Evolutionary conservation across 2,329 filamentous ascomycete species (phyloP).

Genomic region (Colletotrichum brevisporum): DNA sequence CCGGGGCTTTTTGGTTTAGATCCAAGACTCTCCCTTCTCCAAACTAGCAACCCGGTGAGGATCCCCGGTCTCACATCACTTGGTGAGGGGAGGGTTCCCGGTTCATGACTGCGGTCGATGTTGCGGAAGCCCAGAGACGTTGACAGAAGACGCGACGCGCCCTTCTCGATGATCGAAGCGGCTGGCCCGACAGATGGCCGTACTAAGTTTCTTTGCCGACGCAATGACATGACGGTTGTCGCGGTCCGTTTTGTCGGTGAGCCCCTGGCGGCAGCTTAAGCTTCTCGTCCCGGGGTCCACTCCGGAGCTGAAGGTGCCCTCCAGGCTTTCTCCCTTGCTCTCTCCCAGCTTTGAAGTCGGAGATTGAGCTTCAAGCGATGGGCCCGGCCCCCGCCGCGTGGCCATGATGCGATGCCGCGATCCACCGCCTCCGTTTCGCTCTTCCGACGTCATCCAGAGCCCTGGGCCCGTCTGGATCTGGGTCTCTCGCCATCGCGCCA

Average conservation of each 20-base stretch:
- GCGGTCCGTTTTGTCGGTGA: conserved; percentile 36
- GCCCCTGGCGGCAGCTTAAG: conserved; percentile 31
- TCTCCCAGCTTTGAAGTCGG: conserved; percentile 36
- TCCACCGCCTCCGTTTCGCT: conserved; percentile 39
- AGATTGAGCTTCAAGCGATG: conserved; percentile 40
- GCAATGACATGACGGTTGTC: conserved; percentile 11
- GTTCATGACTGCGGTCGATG: conserved; percentile 19
- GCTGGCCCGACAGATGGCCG: conserved; percentile 15
- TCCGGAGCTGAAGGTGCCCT: conserved; percentile 33
- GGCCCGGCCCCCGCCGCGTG: conserved; percentile 31
- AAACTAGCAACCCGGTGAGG: conserved; percentile 40
- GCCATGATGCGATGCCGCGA: conserved; percentile 36
- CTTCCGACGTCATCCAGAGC: conserved; percentile 39
- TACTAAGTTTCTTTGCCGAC: conserved; percentile 26
- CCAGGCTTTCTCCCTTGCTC: conserved; percentile 28
- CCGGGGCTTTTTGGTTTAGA: conserved; percentile 25
- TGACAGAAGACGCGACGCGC: conserved; percentile 14
- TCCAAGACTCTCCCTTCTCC: conserved; percentile 34
- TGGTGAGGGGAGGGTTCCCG: conserved; percentile 37
- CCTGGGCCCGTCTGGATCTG: conserved; percentile 21
- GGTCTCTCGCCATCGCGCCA: neutral
- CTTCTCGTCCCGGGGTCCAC: conserved; percentile 38
- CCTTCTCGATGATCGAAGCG: conserved; percentile 25
- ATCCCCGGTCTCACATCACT: conserved; percentile 38
- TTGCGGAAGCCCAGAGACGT: conserved; percentile 19